Conservation (phyloP, 75 land plant species). For the Pseudotsuga menziesii region DNA sequence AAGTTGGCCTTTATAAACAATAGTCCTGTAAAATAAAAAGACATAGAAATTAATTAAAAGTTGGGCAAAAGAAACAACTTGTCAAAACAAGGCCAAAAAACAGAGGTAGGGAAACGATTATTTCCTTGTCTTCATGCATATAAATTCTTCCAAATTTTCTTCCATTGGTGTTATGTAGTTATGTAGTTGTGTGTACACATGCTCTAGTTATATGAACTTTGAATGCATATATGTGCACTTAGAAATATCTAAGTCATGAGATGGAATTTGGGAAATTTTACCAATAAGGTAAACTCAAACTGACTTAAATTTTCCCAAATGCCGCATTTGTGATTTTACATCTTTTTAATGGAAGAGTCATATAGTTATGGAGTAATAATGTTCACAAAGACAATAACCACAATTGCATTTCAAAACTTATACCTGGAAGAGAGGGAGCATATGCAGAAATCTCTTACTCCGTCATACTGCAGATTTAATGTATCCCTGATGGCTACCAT, state of each 20-base stretch:
- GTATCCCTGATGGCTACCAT: constrained; percentile 95
- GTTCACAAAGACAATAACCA: neutral
- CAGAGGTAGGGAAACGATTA: neutral
- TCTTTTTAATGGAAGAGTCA: neutral
- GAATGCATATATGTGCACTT: neutral
- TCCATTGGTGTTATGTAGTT: neutral
- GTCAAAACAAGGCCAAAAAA: neutral
- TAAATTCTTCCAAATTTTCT: too few relatives aligned
- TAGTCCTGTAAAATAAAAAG: constrained; percentile 52
- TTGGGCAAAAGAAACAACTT: neutral
- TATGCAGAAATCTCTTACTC: constrained; percentile 85
- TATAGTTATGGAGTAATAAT: neutral
- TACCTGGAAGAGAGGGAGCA: constrained; percentile 98
- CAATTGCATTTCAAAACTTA: neutral
- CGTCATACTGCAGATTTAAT: constrained; percentile 82
- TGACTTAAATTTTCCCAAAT: neutral
- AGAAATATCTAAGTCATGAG: neutral
- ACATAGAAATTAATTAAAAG: neutral
- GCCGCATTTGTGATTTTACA: neutral
- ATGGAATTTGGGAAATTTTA: too few relatives aligned
- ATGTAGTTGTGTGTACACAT: neutral
- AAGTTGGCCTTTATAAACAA: constrained; percentile 97
- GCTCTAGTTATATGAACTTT: neutral
- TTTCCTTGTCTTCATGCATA: neutral
- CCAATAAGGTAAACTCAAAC: too few relatives aligned